Evolutionary conservation across 2,329 filamentous ascomycete species (phyloP), one percentile per base, ranked within the genome.

Genomic region (Penicillium carneum): DNA sequence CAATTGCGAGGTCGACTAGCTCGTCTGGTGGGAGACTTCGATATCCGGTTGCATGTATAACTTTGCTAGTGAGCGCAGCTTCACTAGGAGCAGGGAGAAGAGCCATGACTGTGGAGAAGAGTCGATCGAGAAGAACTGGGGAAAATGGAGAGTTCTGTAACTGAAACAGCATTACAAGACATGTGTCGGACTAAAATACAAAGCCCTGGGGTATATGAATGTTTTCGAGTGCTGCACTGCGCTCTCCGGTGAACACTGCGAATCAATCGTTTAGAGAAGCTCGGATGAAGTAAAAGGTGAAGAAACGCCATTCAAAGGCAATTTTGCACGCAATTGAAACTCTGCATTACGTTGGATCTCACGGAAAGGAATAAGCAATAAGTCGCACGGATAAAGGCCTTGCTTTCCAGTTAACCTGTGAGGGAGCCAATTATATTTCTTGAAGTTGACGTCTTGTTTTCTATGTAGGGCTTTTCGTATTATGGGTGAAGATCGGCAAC

Each of bases 1-100:
- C 53, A 16, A 67, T 67, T 14, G 63, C 59, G n/a, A 65, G 58
- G 18, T 67, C 63, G 5, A 67, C 29, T 7, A 63, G 55, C 34
- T 57, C 48, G 0, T 59, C 63, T 7, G 60, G 53, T n/a, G 52
- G 23, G 33, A 34, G 14, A 11, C 42, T 52, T 34, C 50, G 55
- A 29, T 59, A 59, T 47, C 34, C 41, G 10, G 43, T 29, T 6
- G 23, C 20, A 14, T 57, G 42, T 20, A 41, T 53, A 29, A 46
- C 23, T 14, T 50, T 62, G 7, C 23, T n/a, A n/a, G 43, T 39
- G 5, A 38, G 9, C 12, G 36, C n/a, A 16, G 48, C 14, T 33
- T 59, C 55, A 14, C 43, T 45, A 0, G 47, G 42, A 26, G 29
- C 36, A 29, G 59, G 48, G 12, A 62, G 20, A 4, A 59, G 42